These are phyloP conservation scores for Clitocybe nebularis DNA, from an alignment of 1,284 basidiomycete species.

Conservation along the genomic window DNA sequence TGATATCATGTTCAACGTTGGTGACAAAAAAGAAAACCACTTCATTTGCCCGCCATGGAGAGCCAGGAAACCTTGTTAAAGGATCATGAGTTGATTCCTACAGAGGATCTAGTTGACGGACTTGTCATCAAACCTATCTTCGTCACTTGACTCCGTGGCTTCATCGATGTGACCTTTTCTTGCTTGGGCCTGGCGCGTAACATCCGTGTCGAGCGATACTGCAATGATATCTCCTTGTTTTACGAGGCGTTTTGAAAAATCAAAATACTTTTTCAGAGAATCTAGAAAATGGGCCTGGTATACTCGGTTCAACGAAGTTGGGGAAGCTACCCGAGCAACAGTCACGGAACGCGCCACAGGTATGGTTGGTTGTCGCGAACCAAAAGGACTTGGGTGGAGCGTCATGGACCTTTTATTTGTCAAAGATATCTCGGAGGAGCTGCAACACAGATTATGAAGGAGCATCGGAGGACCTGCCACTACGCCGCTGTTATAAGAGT, in stretches of 20 bases:
- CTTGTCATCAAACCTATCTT: background rate
- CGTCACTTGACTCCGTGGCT: conserved; percentile 2
- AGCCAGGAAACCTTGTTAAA: conserved; percentile 13
- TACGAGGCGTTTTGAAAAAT: conserved; percentile 55
- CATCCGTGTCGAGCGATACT: conserved; percentile 62
- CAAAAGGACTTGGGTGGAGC: conserved; percentile 51
- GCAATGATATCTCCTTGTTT: conserved; percentile 82
- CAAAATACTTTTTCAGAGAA: conserved; percentile 70
- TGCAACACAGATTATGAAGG: conserved; percentile 46
- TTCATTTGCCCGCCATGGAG: conserved; percentile 26
- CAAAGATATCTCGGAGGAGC: conserved; percentile 17
- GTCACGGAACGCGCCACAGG: conserved; percentile 75
- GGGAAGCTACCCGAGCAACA: conserved; percentile 82
- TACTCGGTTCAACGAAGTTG: conserved; percentile 68
- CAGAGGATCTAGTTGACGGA: background rate
- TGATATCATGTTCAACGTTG: conserved; percentile 65
- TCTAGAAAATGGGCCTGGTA: conserved; percentile 72
- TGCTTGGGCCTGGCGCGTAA: conserved; percentile 6
- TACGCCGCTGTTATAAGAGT: conserved; percentile 29
- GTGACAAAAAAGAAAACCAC: conserved; percentile 75
- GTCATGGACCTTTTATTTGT: conserved; percentile 23
- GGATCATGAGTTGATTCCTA: too few relatives aligned
- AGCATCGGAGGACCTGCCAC: conserved; percentile 54
- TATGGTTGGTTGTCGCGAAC: conserved; percentile 52
- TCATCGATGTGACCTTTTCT: conserved; percentile 5